Percentiles rank a stretch among this genome's conserved stretches.
phyloP scores from a whole-genome alignment of 129 eudicot species.

The Logfia minima region DNA sequence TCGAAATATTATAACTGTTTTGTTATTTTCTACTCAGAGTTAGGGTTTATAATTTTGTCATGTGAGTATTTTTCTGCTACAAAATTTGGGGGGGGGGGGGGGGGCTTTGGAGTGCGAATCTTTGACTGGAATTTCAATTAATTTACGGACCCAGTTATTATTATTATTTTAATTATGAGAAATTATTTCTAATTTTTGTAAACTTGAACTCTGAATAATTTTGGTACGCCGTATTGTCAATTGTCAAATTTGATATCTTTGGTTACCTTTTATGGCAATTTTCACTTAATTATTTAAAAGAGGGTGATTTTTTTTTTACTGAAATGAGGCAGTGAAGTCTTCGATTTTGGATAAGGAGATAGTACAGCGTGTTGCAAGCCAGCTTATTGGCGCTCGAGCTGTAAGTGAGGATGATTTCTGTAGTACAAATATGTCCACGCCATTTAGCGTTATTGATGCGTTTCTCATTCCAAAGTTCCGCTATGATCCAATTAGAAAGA shows the following conservation, averaged over 20 bases:
- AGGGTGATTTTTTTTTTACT: background rate
- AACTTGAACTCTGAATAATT: background rate
- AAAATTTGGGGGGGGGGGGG: too few relatives aligned
- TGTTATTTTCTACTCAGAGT: background rate
- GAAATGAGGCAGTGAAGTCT: conserved; percentile 70
- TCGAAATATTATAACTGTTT: background rate
- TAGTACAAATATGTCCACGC: conserved; percentile 32
- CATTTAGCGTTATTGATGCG: conserved; percentile 62
- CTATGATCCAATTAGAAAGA: conserved; percentile 71
- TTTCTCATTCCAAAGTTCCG: conserved; percentile 67
- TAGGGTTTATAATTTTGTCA: background rate
- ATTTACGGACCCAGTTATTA: too few relatives aligned
- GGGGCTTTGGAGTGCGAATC: too few relatives aligned
- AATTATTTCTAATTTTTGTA: too few relatives aligned
- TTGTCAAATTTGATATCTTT: background rate
- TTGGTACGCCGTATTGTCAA: background rate
- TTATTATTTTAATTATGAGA: too few relatives aligned
- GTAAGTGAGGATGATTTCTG: conserved; percentile 44
- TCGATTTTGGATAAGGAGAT: conserved; percentile 76
- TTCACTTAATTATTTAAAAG: background rate
- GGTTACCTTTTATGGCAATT: background rate
- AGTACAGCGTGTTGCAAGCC: conserved; percentile 51
- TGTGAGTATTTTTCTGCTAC: background rate
- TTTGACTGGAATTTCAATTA: too few relatives aligned
- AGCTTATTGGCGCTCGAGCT: conserved; percentile 47